A percentile compares a stretch with the other conserved stretches of the same genome.
phyloP scores from a whole-genome alignment of 225 moss, liverwort and hornwort species.

The Rhytidiadelphus loreus region DNA sequence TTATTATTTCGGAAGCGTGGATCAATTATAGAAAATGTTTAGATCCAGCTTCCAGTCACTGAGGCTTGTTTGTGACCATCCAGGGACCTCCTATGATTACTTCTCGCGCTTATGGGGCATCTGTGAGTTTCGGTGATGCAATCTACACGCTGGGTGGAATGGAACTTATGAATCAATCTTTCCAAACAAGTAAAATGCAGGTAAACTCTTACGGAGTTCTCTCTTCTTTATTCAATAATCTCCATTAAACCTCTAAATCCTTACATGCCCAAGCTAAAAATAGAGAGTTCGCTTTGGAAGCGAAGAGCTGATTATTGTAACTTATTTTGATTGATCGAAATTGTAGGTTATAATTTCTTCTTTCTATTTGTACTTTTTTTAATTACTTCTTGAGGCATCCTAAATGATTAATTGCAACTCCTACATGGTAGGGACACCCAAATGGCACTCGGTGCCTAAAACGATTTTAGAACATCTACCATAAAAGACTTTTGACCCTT shows the following conservation, averaged over 20 bases:
- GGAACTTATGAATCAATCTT: conserved; percentile 32
- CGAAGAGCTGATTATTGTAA: neutral
- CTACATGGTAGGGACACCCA: neutral
- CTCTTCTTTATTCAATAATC: neutral
- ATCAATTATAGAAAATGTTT: neutral
- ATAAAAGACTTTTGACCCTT: neutral
- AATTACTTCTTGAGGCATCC: neutral
- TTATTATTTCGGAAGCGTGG: neutral
- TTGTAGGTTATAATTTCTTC: neutral
- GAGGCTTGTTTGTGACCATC: conserved; percentile 1
- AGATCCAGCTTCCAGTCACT: neutral
- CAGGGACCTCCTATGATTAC: conserved; percentile 72
- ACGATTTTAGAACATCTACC: neutral
- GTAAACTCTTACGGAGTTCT: neutral
- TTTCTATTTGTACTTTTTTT: neutral
- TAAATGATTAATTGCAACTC: neutral
- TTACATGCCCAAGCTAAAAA: neutral
- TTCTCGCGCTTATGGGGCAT: conserved; percentile 78
- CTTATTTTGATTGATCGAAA: neutral
- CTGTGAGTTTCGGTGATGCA: conserved; percentile 54
- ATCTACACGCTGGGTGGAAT: conserved; percentile 77
- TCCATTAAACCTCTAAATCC: neutral
- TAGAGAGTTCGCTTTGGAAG: neutral
- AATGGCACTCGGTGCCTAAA: neutral
- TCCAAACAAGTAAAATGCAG: conserved; percentile 35